phyloP scores from a whole-genome alignment of 2,329 filamentous ascomycete genomes.

The Venturia oleaginea region DNA sequence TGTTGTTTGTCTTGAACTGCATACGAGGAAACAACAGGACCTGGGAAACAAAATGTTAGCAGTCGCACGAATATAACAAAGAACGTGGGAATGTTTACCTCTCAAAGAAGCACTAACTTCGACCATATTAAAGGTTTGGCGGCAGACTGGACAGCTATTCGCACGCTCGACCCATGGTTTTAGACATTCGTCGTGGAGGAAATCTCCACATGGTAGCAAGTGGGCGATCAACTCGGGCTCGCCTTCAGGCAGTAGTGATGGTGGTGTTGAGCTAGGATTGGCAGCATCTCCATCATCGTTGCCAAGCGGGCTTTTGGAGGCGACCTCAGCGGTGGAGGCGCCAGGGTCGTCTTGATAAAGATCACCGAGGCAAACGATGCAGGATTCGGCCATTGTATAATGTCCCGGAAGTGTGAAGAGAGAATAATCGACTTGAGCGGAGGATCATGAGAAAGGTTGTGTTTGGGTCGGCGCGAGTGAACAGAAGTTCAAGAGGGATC shows the following conservation, averaged over 20 bases:
- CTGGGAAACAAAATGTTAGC: slow-evolving; percentile 27
- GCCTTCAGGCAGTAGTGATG: slow-evolving; percentile 25
- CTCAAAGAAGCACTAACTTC: slow-evolving; percentile 71
- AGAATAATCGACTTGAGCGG: slow-evolving; percentile 1
- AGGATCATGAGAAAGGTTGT: slow-evolving; percentile 4
- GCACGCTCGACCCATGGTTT: slow-evolving; percentile 92
- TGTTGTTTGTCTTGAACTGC: slow-evolving; percentile 75
- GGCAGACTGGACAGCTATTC: slow-evolving; percentile 96
- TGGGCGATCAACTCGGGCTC: slow-evolving; percentile 50
- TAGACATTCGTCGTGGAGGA: slow-evolving; percentile 86
- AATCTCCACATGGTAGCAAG: slow-evolving; percentile 72
- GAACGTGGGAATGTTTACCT: slow-evolving; percentile 49
- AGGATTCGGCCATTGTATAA: slow-evolving; percentile 52
- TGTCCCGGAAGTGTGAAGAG: slow-evolving; percentile 5
- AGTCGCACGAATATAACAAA: neutral
- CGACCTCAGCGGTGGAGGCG: slow-evolving; percentile 2
- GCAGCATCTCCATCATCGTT: slow-evolving; percentile 21
- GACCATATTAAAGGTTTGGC: slow-evolving; percentile 82
- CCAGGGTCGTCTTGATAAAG: slow-evolving; percentile 32
- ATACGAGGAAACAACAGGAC: slow-evolving; percentile 50
- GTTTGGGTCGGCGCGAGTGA: neutral
- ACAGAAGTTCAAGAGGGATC: neutral
- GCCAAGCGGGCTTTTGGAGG: slow-evolving; percentile 20
- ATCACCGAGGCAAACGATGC: slow-evolving; percentile 64
- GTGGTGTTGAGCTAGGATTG: slow-evolving; percentile 16